A percentile compares a stretch with the other conserved stretches of the same genome.
Conservation (phyloP, 352 stramenopile genomes). For the Globisporangium megalacanthum region DNA sequence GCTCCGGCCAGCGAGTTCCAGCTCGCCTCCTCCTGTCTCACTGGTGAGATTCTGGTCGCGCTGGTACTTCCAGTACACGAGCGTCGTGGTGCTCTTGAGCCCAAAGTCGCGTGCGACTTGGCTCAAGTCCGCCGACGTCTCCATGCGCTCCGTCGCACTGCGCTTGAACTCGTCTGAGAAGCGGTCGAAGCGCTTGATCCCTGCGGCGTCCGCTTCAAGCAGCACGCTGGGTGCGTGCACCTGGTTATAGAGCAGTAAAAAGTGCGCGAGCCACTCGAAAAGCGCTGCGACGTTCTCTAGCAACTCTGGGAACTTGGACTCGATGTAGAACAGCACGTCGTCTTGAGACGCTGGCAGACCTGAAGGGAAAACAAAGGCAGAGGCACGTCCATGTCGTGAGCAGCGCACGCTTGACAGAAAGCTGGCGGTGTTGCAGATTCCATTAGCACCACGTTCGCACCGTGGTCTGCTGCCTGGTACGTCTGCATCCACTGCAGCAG, state of each 20-base stretch:
- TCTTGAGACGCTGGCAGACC: conserved; percentile 27
- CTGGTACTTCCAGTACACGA: conserved; percentile 54
- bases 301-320: conserved; percentile 52
- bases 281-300: conserved; percentile 35
- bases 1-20: too few species aligned
- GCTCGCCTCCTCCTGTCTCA: too few species aligned
- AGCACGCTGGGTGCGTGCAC: conserved; percentile 10
- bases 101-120: conserved; percentile 35
- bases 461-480: conserved; percentile 23
- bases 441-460: background rate
- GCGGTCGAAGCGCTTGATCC: conserved; percentile 2
- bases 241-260: conserved; percentile 27
- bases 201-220: conserved; percentile 4
- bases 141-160: conserved; percentile 18
- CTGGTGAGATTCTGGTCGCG: conserved; percentile 9
- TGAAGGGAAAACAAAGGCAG: background rate
- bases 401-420: too few species aligned
- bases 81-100: conserved; percentile 51
- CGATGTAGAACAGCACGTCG: conserved; percentile 64
- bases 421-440: too few species aligned
- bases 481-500: conserved; percentile 45
- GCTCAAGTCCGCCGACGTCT: conserved; percentile 20
- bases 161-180: conserved; percentile 11
- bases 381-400: background rate
- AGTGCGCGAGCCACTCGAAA: conserved; percentile 61